Evolutionary conservation across 129 eudicot species (phyloP).

Genomic region (Lactuca sativa): DNA sequence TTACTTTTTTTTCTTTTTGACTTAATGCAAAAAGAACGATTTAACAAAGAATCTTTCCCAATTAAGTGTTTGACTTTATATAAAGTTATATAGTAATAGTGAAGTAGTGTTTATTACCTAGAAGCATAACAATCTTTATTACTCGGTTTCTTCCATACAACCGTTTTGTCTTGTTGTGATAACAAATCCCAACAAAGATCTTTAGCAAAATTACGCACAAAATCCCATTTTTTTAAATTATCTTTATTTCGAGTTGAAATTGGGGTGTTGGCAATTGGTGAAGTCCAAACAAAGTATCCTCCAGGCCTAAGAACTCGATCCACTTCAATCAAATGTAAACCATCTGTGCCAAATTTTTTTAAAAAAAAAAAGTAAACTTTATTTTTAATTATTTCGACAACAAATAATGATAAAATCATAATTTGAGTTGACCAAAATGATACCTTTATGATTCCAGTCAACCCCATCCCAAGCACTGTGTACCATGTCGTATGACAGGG

Average conservation of each 20-base stretch:
- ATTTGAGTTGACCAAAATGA: background rate
- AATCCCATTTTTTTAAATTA: slow-evolving; percentile 72
- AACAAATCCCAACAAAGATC: slow-evolving; percentile 86
- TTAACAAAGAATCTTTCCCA: background rate
- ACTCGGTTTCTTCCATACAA: slow-evolving; percentile 80
- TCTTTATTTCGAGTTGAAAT: slow-evolving; percentile 60
- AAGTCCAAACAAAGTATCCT: slow-evolving; percentile 99
- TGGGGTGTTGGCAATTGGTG: slow-evolving; percentile 73
- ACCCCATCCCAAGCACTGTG: slow-evolving; percentile 87
- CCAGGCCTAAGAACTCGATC: slow-evolving; percentile 95
- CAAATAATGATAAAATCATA: background rate
- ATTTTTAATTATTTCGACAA: background rate
- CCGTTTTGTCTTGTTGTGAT: slow-evolving; percentile 93
- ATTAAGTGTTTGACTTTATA: too few species aligned
- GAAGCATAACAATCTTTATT: slow-evolving; percentile 67
- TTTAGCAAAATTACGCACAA: slow-evolving; percentile 52
- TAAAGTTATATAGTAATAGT: too few species aligned
- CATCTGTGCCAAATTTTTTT: slow-evolving; percentile 49
- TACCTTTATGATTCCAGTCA: slow-evolving; percentile 94
- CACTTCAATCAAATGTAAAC: slow-evolving; percentile 74
- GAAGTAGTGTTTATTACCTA: slow-evolving; percentile 47
- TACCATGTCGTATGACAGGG: slow-evolving; percentile 93
- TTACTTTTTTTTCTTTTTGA: background rate
- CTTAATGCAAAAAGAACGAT: background rate
- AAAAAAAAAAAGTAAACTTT: slow-evolving; percentile 8